Base-by-base conservation (phyloP, 2,329 filamentous ascomycete species). In the Fonsecaea pedrosoi region DNA sequence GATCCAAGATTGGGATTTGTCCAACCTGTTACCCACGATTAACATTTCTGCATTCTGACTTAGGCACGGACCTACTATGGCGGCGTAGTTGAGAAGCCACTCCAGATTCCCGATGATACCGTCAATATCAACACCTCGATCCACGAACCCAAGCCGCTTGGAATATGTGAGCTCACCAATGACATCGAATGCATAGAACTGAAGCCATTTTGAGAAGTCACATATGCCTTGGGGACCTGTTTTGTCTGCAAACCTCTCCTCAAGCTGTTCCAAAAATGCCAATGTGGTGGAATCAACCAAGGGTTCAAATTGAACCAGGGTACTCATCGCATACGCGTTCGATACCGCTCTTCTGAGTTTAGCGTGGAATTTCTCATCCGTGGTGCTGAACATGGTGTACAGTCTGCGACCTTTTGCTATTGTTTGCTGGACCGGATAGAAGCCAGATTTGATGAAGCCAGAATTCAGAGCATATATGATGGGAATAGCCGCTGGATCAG, bases 251-350 rank as follows among this genome's bases (percentile, higher is more conserved):
- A 83, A 89, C 3, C 88, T 74, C 1, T 81, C 79, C 69, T 86
- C 82, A 0, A 87, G 89, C 75, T 87, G 86, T 30, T 82, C 77
- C 12, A 94, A 83, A 75, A 92, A 94, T 1, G 90, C 80, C 70
- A 86, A 85, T 0, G 89, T 89, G 0, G 90, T 92, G 71, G 87
- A 89, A 75, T 92, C 90, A 38, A 94, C 91, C 37, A 92, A 89
- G 0, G 91, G 90, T 74, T 95, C 92, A 30, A 69, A 67, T 37
- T 64, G 61, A 7, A 69, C 65, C 35, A 69, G 55, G 3, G 67
- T 80, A 21, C 73, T 78, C 75, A 83, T 77, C 1, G 78, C 76
- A 66, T 82, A 82, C 0, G 77, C 74, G 48, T 73, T 73, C 0
- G 79, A 77, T 6, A 81, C 75, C 0, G 76, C 74, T 21, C 77